Conservation (phyloP, 163 green algal genomes). For the Chlamydomonas reinhardtii region DNA sequence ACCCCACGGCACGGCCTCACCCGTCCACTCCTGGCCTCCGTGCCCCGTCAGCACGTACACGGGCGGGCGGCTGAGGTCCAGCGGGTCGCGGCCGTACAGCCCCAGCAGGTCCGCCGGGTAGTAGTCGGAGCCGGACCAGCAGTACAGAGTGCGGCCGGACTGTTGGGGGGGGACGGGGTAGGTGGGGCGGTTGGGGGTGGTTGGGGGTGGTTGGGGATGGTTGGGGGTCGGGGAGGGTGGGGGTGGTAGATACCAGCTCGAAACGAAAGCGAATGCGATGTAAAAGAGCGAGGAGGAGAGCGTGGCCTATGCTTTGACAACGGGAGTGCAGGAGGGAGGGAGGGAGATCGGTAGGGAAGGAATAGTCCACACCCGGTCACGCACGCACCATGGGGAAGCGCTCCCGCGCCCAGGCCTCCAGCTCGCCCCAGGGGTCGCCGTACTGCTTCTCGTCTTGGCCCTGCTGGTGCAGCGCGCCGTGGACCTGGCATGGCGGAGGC, state of each 20-base stretch:
- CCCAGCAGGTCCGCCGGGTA: conserved; percentile 34
- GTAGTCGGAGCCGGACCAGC: conserved; percentile 24
- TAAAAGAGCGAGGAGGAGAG: no score
- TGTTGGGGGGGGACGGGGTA: no score
- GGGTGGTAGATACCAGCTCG: no score
- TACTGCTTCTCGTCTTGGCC: conserved; percentile 43
- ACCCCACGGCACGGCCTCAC: neutral
- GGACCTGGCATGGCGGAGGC: no score
- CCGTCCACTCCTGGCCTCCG: conserved; percentile 31
- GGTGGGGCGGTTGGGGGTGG: no score
- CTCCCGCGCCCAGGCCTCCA: conserved; percentile 27
- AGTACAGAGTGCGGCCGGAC: conserved; percentile 9
- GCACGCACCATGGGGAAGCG: neutral
- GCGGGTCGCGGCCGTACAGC: conserved; percentile 47
- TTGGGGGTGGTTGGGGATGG: no score
- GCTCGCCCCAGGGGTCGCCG: conserved; percentile 18
- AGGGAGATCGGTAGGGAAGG: no score
- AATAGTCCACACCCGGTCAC: no score
- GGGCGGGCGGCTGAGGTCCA: conserved; percentile 14
- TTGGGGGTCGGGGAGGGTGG: no score
- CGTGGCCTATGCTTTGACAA: no score
- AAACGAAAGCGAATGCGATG: no score
- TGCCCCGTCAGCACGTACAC: conserved; percentile 46
- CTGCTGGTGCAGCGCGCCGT: conserved; percentile 19
- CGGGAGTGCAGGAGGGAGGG: no score